Base-by-base conservation (phyloP, 176 grass and related monocot genomes). In the Oryza nivara region DNA sequence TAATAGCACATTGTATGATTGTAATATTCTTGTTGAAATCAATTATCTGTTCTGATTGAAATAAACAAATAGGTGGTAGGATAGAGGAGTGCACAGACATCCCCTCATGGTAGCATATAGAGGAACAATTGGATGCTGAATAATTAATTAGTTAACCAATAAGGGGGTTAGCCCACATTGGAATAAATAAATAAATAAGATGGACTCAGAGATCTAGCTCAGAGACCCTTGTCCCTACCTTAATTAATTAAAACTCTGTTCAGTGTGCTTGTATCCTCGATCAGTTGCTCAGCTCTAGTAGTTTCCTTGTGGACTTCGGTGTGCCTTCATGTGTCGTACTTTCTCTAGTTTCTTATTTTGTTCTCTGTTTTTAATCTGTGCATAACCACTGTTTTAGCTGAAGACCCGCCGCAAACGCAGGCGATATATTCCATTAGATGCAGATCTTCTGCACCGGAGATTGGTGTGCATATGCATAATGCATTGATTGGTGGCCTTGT, bases 391-490 rank as follows among this genome's bases (percentile, higher is more conserved):
- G 28, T 69, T 63, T 71, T 58, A 61, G 82, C 89, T 88, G 73
- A 88, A 82, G 86, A 91, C 66, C 86, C 89, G 86, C 86, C 89
- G 89, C 82, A 67, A 85, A 72, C 7, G 48, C 68, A 77, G 86
- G 89, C 82, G 70, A 81, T 76, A 81, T 91, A 88, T 84, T 85
- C 81, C 52, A 23, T 67, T 44, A 30, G 74, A 83, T 90, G 74
- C 74, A 67, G 79, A 89, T 90, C 78, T 90, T 86, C 83, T 90
- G 36, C 58, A 26, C 80, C 36, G 1, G 34, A 25, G 41, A 14
- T 15, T 30, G 11, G 20, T 12, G 7, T 63, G 58, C n/a, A 22
- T 61, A 61, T 61, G 0, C 1, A n/a, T 11, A 22, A 61, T 61
- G 1, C 1, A n/a, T 11, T n/a, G 23, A 2, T 40, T 35, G 20